Percentiles rank a stretch among this genome's conserved stretches.
Conservation (phyloP, 1,139 yeast species). For the Pichia sp. region DNA sequence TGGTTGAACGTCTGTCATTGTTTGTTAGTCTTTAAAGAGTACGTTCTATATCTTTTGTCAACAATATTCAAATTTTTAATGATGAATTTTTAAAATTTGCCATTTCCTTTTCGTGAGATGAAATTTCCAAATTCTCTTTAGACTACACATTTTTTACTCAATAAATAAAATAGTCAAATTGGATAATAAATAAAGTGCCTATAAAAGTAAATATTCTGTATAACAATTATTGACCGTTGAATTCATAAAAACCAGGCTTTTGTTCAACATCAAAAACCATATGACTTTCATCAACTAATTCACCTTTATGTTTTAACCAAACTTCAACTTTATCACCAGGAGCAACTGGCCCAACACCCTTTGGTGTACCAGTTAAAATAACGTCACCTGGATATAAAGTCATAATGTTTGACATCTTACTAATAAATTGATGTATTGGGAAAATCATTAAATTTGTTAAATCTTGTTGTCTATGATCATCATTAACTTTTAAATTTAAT, state of each 20-base stretch:
- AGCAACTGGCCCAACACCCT: conserved; percentile 82
- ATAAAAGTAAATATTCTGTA: background rate
- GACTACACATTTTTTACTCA: no score
- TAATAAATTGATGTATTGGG: conserved; percentile 73
- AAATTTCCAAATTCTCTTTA: background rate
- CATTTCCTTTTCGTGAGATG: background rate
- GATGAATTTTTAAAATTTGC: conserved; percentile 1
- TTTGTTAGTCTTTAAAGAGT: background rate
- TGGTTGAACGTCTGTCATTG: background rate
- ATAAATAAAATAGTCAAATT: background rate
- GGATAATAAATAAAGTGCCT: background rate
- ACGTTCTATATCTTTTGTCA: background rate
- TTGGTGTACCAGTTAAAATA: conserved; percentile 92
- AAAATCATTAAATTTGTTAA: conserved; percentile 81
- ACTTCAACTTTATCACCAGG: conserved; percentile 79
- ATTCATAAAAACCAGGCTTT: conserved; percentile 78
- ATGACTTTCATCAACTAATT: conserved; percentile 44
- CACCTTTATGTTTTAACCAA: conserved; percentile 48
- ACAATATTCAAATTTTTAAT: conserved; percentile 33
- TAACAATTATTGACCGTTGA: conserved; percentile 31
- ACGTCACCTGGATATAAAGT: conserved; percentile 87
- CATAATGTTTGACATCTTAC: conserved; percentile 81
- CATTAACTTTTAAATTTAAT: conserved; percentile 65
- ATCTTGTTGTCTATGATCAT: conserved; percentile 65
- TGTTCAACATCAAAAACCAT: conserved; percentile 53